phyloP scores from a whole-genome alignment of 2,329 filamentous ascomycete species.

The Microsporum canis region DNA sequence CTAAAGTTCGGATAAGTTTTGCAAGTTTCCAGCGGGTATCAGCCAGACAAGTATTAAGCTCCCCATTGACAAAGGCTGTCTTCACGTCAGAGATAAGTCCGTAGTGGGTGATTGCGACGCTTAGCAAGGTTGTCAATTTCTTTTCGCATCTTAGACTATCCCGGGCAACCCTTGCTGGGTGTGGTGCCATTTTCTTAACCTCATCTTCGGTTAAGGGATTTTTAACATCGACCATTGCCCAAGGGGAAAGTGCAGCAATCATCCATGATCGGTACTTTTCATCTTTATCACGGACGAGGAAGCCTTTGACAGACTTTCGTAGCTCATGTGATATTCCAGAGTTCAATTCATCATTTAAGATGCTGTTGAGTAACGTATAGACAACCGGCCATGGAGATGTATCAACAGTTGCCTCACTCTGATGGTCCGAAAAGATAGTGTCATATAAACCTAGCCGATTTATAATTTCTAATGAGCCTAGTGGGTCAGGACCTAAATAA shows the following conservation, averaged over 20 bases:
- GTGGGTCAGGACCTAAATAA: slow-evolving; percentile 29
- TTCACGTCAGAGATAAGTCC: slow-evolving; percentile 54
- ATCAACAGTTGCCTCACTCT: slow-evolving; percentile 45
- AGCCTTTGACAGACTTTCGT: slow-evolving; percentile 22
- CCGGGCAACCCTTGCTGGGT: slow-evolving; percentile 53
- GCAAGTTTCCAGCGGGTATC: slow-evolving; percentile 30
- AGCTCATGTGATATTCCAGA: slow-evolving; percentile 39
- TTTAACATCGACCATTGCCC: slow-evolving; percentile 44
- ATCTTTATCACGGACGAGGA: slow-evolving; percentile 52
- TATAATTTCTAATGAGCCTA: slow-evolving; percentile 29
- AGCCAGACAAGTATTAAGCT: slow-evolving; percentile 21
- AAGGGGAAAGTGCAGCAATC: slow-evolving; percentile 63
- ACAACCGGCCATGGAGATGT: slow-evolving; percentile 49
- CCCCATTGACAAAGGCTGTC: slow-evolving; percentile 20
- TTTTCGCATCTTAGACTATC: slow-evolving; percentile 74
- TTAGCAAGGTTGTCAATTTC: slow-evolving; percentile 58
- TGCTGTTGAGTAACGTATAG: slow-evolving; percentile 51
- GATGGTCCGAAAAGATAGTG: slow-evolving; percentile 34
- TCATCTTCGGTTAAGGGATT: slow-evolving; percentile 27
- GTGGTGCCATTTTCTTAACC: slow-evolving; percentile 44
- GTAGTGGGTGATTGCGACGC: slow-evolving; percentile 52
- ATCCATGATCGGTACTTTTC: slow-evolving; percentile 66
- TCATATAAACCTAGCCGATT: slow-evolving; percentile 29
- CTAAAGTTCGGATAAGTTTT: slow-evolving; percentile 26
- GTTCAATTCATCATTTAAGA: slow-evolving; percentile 29